Percentiles rank a stretch among this genome's conserved stretches.
Conservation (phyloP, 1,284 basidiomycete species). For the Cryptococcus maquisensis region DNA sequence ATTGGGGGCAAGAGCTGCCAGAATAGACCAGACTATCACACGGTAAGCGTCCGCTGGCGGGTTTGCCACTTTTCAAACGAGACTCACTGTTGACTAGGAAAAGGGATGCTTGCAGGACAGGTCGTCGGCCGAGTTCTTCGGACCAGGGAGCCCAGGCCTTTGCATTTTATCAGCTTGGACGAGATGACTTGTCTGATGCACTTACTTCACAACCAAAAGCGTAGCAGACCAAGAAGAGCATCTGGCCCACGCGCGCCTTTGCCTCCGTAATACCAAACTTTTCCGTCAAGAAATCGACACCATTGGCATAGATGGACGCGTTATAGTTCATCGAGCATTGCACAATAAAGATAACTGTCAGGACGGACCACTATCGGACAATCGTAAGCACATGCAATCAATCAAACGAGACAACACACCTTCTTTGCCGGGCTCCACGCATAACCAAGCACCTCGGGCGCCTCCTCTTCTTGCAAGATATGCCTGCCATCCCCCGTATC, state of each 20-base stretch:
- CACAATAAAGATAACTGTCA: slow-evolving; percentile 47
- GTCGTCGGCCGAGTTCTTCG: slow-evolving; percentile 61
- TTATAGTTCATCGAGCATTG: slow-evolving; percentile 36
- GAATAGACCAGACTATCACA: slow-evolving; percentile 52
- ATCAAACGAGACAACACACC: background rate
- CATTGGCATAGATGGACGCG: slow-evolving; percentile 6
- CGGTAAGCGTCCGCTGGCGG: background rate
- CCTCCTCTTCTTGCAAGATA: slow-evolving; percentile 39
- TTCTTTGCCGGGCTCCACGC: slow-evolving; percentile 42
- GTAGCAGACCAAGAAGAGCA: slow-evolving; percentile 49
- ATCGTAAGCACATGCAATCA: background rate
- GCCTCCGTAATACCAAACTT: slow-evolving; percentile 46
- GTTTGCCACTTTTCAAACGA: background rate
- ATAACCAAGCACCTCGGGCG: slow-evolving; percentile 34
- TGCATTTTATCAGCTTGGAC: background rate
- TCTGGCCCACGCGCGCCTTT: slow-evolving; percentile 47
- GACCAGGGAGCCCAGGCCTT: slow-evolving; percentile 55
- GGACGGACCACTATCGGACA: slow-evolving; percentile 37
- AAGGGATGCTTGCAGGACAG: slow-evolving; percentile 53
- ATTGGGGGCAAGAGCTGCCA: slow-evolving; percentile 60
- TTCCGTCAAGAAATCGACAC: slow-evolving; percentile 15
- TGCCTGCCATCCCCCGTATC: slow-evolving; percentile 35
- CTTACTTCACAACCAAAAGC: slow-evolving; percentile 51
- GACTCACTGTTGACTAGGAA: slow-evolving; percentile 46
- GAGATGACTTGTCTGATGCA: background rate